Base-by-base conservation (phyloP, 1,139 yeast genomes). In the Pichia sp. region DNA sequence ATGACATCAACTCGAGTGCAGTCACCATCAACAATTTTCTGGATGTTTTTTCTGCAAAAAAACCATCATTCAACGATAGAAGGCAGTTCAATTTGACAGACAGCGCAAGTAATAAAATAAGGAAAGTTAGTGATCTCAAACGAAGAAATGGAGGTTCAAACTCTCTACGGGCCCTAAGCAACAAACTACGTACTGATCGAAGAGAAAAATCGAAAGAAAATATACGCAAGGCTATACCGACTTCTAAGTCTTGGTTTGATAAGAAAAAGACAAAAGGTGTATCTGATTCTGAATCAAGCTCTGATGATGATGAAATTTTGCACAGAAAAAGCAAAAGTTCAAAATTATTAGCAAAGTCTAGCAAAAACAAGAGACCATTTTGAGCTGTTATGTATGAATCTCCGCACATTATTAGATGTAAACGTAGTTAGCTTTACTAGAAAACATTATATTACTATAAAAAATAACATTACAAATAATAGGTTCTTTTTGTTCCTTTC, bases 121-220 rank as follows among this genome's bases (percentile, higher is more conserved):
- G 59, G 13, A 54, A 56, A 26, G 36, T 51, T n/a, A 47, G 39
- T 4, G 50, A 55, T 30, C 25, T 48, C 25, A 58, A 59, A n/a
- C 50, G 58, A n/a, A 52, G 55, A 37, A 53, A 44, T 6, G 37
- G 19, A 5, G 55, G 55, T 34, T 50, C 54, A 13, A 46, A 40
- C 18, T 75, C 81, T 3, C 68, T 79, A 71, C 60, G 67, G 23
- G 76, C 82, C 1, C 68, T 79, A 55, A 65, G 72, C 66, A 78
- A 78, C 57, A 75, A 71, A 55, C 61, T 78, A 65, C 66, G 82
- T 53, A 68, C 70, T 48, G 65, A 58, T 18, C 56, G 54, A 21
- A 45, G 68, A 52, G 49, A 13, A 51, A 57, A 47, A 52, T 34
- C 21, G n/a, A 41, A 23, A 21, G 31, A 13, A 10, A 34, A 34